Conservation (phyloP, 2,329 filamentous ascomycete genomes). For the Gaeumannomyces sp. region DNA sequence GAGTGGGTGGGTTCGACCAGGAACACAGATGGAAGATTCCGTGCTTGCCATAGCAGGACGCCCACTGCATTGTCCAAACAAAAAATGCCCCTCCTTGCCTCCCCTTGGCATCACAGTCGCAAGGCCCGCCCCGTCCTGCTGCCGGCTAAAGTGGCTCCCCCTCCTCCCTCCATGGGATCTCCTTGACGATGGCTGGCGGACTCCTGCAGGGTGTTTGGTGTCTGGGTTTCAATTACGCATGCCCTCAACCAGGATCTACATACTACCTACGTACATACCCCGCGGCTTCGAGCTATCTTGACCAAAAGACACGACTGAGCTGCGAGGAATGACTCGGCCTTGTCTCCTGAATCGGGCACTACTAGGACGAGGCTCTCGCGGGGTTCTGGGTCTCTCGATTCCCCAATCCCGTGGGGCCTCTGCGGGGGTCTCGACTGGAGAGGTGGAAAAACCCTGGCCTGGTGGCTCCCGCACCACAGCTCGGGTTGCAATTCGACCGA, state of each 20-base stretch:
- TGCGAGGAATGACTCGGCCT: not conserved
- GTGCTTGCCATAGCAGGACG: not conserved
- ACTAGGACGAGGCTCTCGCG: not conserved
- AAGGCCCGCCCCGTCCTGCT: not conserved
- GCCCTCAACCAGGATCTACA: not conserved
- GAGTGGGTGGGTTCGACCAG: not conserved
- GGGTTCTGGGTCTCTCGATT: not conserved
- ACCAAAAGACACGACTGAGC: no score
- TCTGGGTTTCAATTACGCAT: not conserved
- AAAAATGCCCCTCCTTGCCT: not conserved
- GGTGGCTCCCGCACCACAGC: not conserved
- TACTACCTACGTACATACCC: no score
- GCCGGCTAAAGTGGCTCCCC: not conserved
- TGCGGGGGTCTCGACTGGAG: not conserved
- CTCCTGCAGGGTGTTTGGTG: not conserved
- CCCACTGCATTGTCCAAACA: no score
- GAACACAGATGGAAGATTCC: not conserved
- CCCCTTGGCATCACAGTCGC: not conserved
- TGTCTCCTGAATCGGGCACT: not conserved
- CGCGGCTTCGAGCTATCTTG: no score
- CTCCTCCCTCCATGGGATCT: not conserved
- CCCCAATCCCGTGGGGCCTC: not conserved
- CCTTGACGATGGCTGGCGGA: not conserved
- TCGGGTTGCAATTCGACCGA: not conserved
- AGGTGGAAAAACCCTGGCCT: conserved; percentile 1